Base-by-base conservation (phyloP, 2,329 filamentous ascomycete genomes). In the Blastomyces emzantsi region DNA sequence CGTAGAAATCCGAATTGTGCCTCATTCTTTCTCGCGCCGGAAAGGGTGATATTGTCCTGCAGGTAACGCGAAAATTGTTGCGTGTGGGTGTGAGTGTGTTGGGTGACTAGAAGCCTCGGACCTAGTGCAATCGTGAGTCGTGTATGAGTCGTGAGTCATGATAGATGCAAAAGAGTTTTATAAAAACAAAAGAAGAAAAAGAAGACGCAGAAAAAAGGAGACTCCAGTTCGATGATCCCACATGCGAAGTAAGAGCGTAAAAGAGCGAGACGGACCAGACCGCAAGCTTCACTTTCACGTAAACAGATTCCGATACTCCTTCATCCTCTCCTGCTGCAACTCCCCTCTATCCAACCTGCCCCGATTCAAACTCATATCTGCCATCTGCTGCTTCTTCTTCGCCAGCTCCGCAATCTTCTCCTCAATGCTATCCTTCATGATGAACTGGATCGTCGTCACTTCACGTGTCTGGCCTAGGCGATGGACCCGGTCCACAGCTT, bases 401-500 rank as follows among this genome's bases (percentile, higher is more conserved):
- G 97, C 93, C 66, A 99, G 79, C 70, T 89, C 83, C 2, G 95
- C 79, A 84, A 99, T 96, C 79, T 92, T 93, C 78, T 96, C 90
- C 75, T 99, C 94, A 65, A 99, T 96, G 71, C 90, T 96, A 65
- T 86, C 81, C 30, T 84, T 82, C 91, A 97, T 97, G 70, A 97
- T 88, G 74, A 90, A 97, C 47, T 92, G 86, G 47, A 90, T 87
- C 1, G 92, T 95, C n/a, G 84, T 84, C 0, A 99, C 94, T 15
- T 87, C 85, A n/a, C 94, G 83, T 70, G 85, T 94, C 79, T 99
- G 94, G 0, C 94, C 92, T 1, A 97, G 80, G 22, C 92, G 87
- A 74, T 96, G 92, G 6, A 99, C 90, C 39, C 94, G 90, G 73
- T 97, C 94, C 8, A 97, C 84, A 1, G 94, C 94, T 77, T 99